These are phyloP conservation scores for Coemansia linderi DNA, from an alignment of 371 early-diverging fungal genomes.

Conservation along the genomic window DNA sequence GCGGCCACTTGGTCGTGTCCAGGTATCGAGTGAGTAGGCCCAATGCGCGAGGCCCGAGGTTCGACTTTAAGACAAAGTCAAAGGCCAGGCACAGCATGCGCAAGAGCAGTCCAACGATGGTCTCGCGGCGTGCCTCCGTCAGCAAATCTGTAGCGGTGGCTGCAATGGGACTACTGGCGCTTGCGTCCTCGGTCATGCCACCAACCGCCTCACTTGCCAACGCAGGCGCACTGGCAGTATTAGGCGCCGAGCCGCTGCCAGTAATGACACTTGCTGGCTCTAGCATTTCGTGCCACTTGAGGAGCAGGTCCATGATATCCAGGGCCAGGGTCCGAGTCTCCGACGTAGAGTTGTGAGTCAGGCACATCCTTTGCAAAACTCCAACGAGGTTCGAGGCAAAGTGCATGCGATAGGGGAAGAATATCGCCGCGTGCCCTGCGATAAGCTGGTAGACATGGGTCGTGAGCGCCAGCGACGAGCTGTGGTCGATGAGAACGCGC, in stretches of 20 bases:
- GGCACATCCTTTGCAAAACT: slow-evolving; percentile 81
- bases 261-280: not conserved
- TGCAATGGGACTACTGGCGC: not conserved
- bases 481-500: slow-evolving; percentile 87
- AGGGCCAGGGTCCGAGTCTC: slow-evolving; percentile 87
- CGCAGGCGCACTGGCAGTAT: not conserved
- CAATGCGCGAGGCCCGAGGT: slow-evolving; percentile 45
- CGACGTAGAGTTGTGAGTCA: slow-evolving; percentile 79
- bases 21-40: slow-evolving; percentile 43
- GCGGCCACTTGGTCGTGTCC: slow-evolving; percentile 44
- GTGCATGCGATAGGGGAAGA: slow-evolving; percentile 83
- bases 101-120: slow-evolving; percentile 52
- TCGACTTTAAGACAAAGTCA: slow-evolving; percentile 53
- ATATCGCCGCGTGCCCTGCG: slow-evolving; percentile 85
- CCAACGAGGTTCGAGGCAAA: slow-evolving; percentile 88
- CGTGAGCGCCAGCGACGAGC: slow-evolving; percentile 83
- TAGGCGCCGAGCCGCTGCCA: not conserved
- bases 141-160: slow-evolving; percentile 26
- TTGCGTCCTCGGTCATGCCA: not conserved
- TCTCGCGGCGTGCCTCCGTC: slow-evolving; percentile 49
- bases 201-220: not conserved
- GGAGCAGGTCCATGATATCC: slow-evolving; percentile 86
- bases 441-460: slow-evolving; percentile 88
- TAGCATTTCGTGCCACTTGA: slow-evolving; percentile 79
- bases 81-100: slow-evolving; percentile 54